phyloP scores from a whole-genome alignment of 768 basidiomycete species.

The Tricholoma sp. region DNA sequence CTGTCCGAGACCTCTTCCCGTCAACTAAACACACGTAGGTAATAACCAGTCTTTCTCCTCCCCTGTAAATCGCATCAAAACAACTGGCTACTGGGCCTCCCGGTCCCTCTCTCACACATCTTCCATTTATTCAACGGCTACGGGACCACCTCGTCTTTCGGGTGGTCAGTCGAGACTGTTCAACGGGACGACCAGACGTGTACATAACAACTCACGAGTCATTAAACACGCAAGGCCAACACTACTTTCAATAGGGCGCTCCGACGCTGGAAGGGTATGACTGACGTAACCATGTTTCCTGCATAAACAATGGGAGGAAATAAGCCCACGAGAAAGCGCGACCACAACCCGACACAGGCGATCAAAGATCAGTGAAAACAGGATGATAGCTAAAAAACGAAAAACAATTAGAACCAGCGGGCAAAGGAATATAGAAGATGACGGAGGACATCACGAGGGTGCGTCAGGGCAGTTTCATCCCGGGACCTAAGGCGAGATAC shows the following conservation, averaged over 20 bases:
- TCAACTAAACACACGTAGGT: constrained; percentile 30
- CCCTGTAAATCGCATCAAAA: constrained; percentile 87
- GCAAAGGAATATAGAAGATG: too few relatives aligned
- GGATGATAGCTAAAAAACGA: not conserved
- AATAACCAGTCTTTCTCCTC: constrained; percentile 83
- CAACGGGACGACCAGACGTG: too few relatives aligned
- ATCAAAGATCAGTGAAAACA: too few relatives aligned
- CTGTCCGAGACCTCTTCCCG: constrained; percentile 20
- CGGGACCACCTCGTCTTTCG: constrained; percentile 61
- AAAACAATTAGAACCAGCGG: too few relatives aligned
- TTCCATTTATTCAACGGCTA: constrained; percentile 36
- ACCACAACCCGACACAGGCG: not conserved
- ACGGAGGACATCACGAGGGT: too few relatives aligned
- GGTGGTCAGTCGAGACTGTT: too few relatives aligned
- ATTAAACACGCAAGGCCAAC: too few relatives aligned
- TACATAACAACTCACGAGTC: too few relatives aligned
- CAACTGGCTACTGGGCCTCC: constrained; percentile 81
- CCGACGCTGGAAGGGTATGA: too few relatives aligned
- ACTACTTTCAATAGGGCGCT: too few relatives aligned
- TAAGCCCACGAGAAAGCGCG: not conserved
- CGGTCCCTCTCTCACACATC: constrained; percentile 47
- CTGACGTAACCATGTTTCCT: too few relatives aligned
- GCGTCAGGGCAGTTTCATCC: not conserved
- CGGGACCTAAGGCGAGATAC: not conserved
- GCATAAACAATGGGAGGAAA: too few relatives aligned